Base-by-base conservation (phyloP, 345 rosid species). In the Microthlaspi erraticum region DNA sequence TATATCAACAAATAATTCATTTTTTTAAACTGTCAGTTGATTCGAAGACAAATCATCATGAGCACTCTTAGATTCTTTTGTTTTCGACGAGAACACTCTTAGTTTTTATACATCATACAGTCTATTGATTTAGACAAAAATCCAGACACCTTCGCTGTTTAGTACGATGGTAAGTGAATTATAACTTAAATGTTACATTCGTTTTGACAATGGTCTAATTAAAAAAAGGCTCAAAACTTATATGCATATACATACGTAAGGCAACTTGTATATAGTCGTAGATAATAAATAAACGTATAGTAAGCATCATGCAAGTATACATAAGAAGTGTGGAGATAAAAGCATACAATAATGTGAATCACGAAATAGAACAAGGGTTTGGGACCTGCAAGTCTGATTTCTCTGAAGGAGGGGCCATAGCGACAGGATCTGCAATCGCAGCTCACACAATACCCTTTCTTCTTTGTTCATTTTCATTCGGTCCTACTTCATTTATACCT, bases 331-430 rank as follows among this genome's bases (percentile, higher is more conserved):
- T 42, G 45, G 52, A 60, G 70, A 75, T 20, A 67, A 36, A 68
- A 60, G 57, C 49, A 53, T 68, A 70, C 75, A 76, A 63, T 76
- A 69, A 70, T 76, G 75, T 63, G 75, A 76, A 69, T 76, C 79
- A 76, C 79, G 79, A 76, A 76, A 75, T 75, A 61, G 79, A 75
- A 54, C 74, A 62, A 70, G 79, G 65, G 44, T 61, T 69, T 69
- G 79, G 79, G 79, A 69, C 79, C 79, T 75, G 69, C 60, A 61
- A 61, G 39, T 62, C 70, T 55, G 74, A 69, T 62, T 39, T 46
- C 64, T 75, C 74, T 75, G 58, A 61, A 44, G 58, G 70, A 61
- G 68, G 79, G 74, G 79, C 79, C 79, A 76, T 63, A 5, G 66
- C 9, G 79, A 76, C 79, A 76, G 66, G 45, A 8, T 68, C 59